Evolutionary conservation across 305 asterid genomes (phyloP).

Genomic region (Fraxinus albicans): DNA sequence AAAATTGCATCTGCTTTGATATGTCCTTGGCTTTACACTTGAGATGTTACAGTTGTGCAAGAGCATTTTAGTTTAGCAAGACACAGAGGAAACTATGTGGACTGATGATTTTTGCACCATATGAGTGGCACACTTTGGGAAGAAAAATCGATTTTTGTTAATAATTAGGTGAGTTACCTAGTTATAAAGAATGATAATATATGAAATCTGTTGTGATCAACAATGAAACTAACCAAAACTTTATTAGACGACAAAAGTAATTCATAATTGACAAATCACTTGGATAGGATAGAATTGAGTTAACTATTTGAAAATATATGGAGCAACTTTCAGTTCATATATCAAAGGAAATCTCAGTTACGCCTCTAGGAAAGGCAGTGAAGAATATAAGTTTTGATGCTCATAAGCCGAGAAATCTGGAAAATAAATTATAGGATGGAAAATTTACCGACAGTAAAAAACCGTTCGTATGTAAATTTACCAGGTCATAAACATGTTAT

Average conservation of each 20-base stretch:
- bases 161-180: neutral
- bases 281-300: neutral
- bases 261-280: neutral
- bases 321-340: neutral
- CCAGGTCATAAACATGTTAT: neutral
- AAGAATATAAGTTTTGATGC: neutral
- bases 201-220: neutral
- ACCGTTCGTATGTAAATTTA: neutral
- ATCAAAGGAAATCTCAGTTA: neutral
- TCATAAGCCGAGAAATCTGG: neutral
- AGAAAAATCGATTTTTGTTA: neutral
- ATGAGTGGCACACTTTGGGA: neutral
- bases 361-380: neutral
- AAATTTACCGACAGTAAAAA: neutral
- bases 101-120: neutral
- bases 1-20: neutral
- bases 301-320: neutral
- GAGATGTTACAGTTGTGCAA: neutral
- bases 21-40: neutral
- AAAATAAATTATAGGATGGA: neutral
- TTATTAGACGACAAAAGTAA: neutral
- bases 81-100: neutral
- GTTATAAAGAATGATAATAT: neutral
- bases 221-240: neutral
- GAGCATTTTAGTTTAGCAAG: neutral